Conservation (phyloP, 2,329 filamentous ascomycete species). For the Blumeriella jaapii region DNA sequence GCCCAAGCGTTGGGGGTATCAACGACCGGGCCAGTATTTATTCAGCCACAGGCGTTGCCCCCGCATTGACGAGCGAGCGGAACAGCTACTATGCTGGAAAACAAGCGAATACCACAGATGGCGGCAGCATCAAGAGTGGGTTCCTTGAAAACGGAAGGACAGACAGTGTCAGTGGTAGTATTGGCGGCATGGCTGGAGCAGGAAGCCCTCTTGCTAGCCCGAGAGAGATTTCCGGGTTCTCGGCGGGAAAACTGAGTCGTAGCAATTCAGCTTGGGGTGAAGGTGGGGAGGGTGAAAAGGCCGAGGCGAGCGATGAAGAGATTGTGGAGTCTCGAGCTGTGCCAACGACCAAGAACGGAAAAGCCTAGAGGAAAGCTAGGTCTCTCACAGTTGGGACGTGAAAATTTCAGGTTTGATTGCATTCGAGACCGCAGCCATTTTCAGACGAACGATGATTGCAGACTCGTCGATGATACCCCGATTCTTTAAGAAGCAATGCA, state of each 20-base stretch:
- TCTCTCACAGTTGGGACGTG: background rate
- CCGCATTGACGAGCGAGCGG: slow-evolving; percentile 59
- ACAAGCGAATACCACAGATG: slow-evolving; percentile 45
- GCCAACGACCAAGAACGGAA: slow-evolving; percentile 6
- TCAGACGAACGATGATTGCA: too few relatives aligned
- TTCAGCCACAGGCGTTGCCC: slow-evolving; percentile 57
- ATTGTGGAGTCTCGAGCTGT: slow-evolving; percentile 7
- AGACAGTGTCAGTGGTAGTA: slow-evolving; percentile 72
- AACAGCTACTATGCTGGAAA: slow-evolving; percentile 66
- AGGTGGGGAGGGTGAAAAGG: slow-evolving; percentile 15
- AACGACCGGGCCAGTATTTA: slow-evolving; percentile 72
- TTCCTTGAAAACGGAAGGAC: slow-evolving; percentile 64
- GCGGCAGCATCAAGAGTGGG: slow-evolving; percentile 68
- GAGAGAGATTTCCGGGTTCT: slow-evolving; percentile 28
- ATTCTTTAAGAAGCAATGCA: too few relatives aligned
- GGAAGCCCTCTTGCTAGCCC: slow-evolving; percentile 52
- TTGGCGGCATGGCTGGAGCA: slow-evolving; percentile 41
- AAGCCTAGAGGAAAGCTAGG: slow-evolving; percentile 7
- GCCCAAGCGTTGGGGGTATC: slow-evolving; percentile 30
- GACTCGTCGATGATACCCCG: too few relatives aligned
- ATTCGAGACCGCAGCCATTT: too few relatives aligned
- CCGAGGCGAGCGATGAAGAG: slow-evolving; percentile 11
- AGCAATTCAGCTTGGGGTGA: slow-evolving; percentile 24
- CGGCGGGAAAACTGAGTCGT: slow-evolving; percentile 21
- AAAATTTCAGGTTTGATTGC: background rate